Evolutionary conservation across 139 green algal genomes (phyloP), one percentile per base, ranked within the genome.

Genomic region (Marvania coccoides): DNA sequence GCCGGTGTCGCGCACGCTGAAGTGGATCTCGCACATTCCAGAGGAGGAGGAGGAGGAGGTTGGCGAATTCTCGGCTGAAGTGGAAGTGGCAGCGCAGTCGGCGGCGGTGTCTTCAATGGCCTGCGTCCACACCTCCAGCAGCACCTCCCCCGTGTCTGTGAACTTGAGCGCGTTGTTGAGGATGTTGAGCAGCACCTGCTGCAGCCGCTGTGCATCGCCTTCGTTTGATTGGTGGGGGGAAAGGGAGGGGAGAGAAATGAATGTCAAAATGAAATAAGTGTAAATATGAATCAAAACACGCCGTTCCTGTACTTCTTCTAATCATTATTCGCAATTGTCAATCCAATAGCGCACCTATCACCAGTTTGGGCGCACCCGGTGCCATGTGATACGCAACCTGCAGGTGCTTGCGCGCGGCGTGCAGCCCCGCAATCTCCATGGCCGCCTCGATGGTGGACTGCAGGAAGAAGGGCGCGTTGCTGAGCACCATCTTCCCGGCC

Each of bases 111-210:
- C n/a, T n/a, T 28, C 19, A 51, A 51, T 19, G 19, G 55, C 19
- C n/a, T 85, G 58, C 1, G 67, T 45, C 61, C 74, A 83, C 38
- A 90, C 83, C 58, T 90, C 77, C 34, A 95, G 65, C 34, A 92
- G 69, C 3, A 96, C 69, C 48, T 87, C 79, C 1, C 87, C 88
- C 1, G 55, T 19, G 36, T 91, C 81, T 1, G 89, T 96, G 75
- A 96, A 95, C 82, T 96, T 96, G 45, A 94, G 81, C 2, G 84
- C 87, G 61, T 95, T 95, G 74, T 89, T 91, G 1, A 96, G 71
- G 14, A 93, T 74, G 75, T 96, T 96, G n/a, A 95, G 76, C 58
- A 96, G 60, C 53, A 96, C 59, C 72, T 90, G 85, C 72, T 91
- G 81, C 59, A 94, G 74, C 36, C 88, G 83, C 47, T 88, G 83